phyloP scores from a whole-genome alignment of 805 yeast species.

The Saturnispora sanitii region DNA sequence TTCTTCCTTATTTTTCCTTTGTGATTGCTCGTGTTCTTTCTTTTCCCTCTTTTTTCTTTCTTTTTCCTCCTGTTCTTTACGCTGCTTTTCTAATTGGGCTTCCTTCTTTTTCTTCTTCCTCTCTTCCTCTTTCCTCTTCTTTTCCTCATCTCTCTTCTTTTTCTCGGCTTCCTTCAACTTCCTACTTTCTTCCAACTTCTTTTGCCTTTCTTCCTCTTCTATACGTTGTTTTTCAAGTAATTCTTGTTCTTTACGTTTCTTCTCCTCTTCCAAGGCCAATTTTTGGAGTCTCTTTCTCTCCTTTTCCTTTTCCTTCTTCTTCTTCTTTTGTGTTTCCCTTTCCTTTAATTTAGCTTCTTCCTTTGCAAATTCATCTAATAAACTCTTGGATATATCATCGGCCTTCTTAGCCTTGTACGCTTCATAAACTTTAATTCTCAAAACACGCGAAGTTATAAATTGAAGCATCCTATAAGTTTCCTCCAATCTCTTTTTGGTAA shows the following conservation, averaged over 20 bases:
- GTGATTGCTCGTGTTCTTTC: conserved; percentile 21
- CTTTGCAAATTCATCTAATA: conserved; percentile 60
- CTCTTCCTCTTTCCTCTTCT: conserved; percentile 20
- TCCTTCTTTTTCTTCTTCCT: conserved; percentile 34
- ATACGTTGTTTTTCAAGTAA: conserved; percentile 36
- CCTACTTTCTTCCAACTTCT: conserved; percentile 38
- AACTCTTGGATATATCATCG: conserved; percentile 54
- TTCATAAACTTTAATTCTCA: conserved; percentile 61
- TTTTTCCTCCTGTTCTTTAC: conserved; percentile 28
- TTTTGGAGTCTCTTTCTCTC: conserved; percentile 60
- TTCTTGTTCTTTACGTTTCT: conserved; percentile 38
- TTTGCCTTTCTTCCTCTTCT: conserved; percentile 32
- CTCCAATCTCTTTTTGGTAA: conserved; percentile 54
- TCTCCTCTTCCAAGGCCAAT: conserved; percentile 53
- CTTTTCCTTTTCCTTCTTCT: conserved; percentile 58
- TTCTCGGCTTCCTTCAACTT: conserved; percentile 33
- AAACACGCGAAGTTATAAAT: conserved; percentile 65
- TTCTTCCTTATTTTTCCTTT: conserved; percentile 7
- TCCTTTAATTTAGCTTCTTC: conserved; percentile 58
- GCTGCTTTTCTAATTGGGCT: conserved; percentile 28
- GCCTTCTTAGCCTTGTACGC: conserved; percentile 78
- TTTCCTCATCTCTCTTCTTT: conserved; percentile 28
- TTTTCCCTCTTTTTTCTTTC: conserved; percentile 29
- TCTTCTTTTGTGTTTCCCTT: conserved; percentile 54
- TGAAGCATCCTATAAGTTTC: conserved; percentile 77